phyloP scores from a whole-genome alignment of 768 basidiomycete species.

The Trametes coccinea region DNA sequence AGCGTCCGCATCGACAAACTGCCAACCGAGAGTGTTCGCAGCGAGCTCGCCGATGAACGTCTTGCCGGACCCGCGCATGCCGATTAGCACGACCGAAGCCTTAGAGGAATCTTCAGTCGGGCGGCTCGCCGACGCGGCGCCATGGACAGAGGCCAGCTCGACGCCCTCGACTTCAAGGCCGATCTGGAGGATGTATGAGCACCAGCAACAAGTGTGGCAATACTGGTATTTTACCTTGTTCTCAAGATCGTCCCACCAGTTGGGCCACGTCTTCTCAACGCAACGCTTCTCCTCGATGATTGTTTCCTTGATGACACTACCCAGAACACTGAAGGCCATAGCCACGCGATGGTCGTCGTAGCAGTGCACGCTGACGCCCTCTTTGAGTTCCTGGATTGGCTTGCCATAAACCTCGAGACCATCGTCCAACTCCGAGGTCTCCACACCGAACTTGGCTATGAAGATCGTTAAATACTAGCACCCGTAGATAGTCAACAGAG shows the following conservation, averaged over 20 bases:
- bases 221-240: constrained; percentile 68
- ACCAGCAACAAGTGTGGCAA: not conserved
- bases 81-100: constrained; percentile 76
- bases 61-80: constrained; percentile 98
- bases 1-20: constrained; percentile 81
- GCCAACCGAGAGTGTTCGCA: constrained; percentile 68
- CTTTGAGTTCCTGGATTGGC: constrained; percentile 57
- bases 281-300: constrained; percentile 94
- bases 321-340: constrained; percentile 95
- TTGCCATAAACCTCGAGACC: constrained; percentile 89
- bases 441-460: constrained; percentile 90
- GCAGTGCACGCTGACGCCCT: constrained; percentile 85
- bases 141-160: constrained; percentile 53
- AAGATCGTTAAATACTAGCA: not conserved
- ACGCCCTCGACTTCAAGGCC: constrained; percentile 87
- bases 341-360: constrained; percentile 99
- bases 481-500: not conserved
- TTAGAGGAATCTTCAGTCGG: constrained; percentile 34
- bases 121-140: constrained; percentile 47
- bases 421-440: constrained; percentile 89
- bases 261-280: constrained; percentile 99
- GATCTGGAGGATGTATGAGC: constrained; percentile 54
- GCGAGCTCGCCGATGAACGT: constrained; percentile 83
- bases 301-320: constrained; percentile 69
- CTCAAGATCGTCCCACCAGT: constrained; percentile 98